Evolutionary conservation across 2,329 filamentous ascomycete species (phyloP), one percentile per base, ranked within the genome.

Genomic region (Sporothrix curviconia): DNA sequence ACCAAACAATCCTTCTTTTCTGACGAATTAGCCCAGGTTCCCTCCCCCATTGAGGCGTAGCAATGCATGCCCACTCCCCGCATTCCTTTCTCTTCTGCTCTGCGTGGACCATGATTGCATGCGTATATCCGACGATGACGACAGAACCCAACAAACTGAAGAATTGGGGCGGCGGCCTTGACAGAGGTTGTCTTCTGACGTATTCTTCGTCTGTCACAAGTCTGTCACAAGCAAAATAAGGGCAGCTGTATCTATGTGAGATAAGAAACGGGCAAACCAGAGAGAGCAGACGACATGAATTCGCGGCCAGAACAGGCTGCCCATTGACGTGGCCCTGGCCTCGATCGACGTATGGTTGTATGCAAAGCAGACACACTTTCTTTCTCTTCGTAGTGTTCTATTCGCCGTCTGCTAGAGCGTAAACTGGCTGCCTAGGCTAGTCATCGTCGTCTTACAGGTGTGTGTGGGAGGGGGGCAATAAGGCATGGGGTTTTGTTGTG

Each of bases 391-490:
- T 11, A 32, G 28, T 32, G 6, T 5, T 11, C 28, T 32, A 51
- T 39, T 51, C 22, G 47, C 19, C 36, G 19, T n/a, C 22, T n/a
- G 19, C 14, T 25, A 15, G 32, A 37, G 11, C n/a, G 24, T 55
- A 15, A 32, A 32, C 42, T 55, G 52, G 52, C 30, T 55, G 52
- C 52, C 52, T 55, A 47, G 52, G 9, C 52, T 12, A 17, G 40
- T 34, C 30, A 30, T 55, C 28, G 51, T 44, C 49, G 34, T 51
- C 34, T 22, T 51, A 25, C 22, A 39, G 15, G 34, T 39, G 37
- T 40, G 19, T 24, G 25, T 15, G 51, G 28, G 19, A n/a, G 51
- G 51, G 51, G 40, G 37, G 51, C 51, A 37, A 43, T 54, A 54
- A 43, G 51, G 32, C 36, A 22, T 50, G 34, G 19, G 17, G 19